phyloP scores from a whole-genome alignment of 2,329 filamentous ascomycete genomes.

The Zarea fungicola region DNA sequence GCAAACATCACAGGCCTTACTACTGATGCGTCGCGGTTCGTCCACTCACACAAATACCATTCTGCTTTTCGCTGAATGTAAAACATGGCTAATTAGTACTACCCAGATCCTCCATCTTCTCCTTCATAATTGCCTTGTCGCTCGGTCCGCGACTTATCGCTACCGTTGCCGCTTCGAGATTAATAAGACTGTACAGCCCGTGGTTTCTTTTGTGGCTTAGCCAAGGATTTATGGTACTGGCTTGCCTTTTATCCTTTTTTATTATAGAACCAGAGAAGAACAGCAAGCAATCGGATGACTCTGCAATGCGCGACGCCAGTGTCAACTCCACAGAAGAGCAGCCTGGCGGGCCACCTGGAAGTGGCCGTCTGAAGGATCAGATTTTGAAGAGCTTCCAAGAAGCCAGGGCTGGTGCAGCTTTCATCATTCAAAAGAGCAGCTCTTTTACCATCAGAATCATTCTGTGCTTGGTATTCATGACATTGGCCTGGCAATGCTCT shows the following conservation, averaged over 20 bases:
- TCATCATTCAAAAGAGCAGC: neutral
- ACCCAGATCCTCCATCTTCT: neutral
- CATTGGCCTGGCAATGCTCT: neutral
- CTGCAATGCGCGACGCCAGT: neutral
- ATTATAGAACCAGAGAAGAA: neutral
- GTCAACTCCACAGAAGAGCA: neutral
- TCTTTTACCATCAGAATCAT: neutral
- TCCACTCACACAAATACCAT: too few species aligned
- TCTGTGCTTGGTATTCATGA: conserved; percentile 1
- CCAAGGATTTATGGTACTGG: neutral
- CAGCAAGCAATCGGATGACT: neutral
- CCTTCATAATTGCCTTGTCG: neutral
- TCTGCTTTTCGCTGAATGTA: too few species aligned
- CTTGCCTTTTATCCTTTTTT: neutral
- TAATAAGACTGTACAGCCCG: neutral
- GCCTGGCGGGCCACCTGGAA: neutral
- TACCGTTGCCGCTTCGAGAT: neutral
- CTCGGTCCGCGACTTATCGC: conserved; percentile 1
- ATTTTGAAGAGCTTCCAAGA: neutral
- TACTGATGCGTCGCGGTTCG: too few species aligned
- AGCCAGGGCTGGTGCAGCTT: neutral
- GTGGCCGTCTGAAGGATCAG: neutral
- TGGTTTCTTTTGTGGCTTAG: neutral
- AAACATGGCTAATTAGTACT: neutral
- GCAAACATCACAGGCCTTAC: conserved; percentile 6